Base-by-base conservation (phyloP, 1,139 yeast genomes). In the Suhomyces kunorum region DNA sequence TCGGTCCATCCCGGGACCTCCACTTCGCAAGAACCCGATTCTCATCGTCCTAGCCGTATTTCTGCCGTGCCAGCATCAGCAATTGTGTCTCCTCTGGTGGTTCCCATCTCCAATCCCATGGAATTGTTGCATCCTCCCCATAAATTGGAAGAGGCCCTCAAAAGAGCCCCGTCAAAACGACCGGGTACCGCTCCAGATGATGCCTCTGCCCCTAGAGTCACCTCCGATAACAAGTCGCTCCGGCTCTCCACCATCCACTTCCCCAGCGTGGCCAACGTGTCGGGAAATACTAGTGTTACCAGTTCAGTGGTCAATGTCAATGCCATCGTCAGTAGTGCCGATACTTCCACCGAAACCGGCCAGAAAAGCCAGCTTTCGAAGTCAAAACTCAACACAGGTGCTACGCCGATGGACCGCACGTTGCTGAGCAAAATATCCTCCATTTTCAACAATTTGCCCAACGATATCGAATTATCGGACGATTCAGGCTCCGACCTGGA, bases 381-480 rank as follows among this genome's bases (percentile, higher is more conserved):
- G 11, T 8, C 22, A 22, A 28, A 35, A 28, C 14, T 18, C 14
- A 9, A 32, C 15, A 9, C 30, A 5, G 36, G 32, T 5, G 14
- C 43, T 8, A 30, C 39, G 4, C 12, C 34, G 2, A 30, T 36
- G 17, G 49, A 39, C 17, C 32, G 38, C 6, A 34, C 61, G 13
- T 47, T 58, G 7, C 61, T 50, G 44, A 55, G 51, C 41, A 46
- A 54, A 18, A 68, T 68, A 9, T 59, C 74, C 1, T 63, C 75
- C 6, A 66, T 71, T 3, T 73, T 73, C 51, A 73, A 66, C 43
- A 73, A 73, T 36, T 53, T 73, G 11, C 78, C 78, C 8, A 73
- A 73, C 48, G 78, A 73, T 53, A 71, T 73, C 39, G 78, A 72
- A 44, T 51, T 73, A 7, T 70, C 76, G 0, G 78, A 73, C 42